Percentiles rank a stretch among this genome's conserved stretches.
Conservation (phyloP, 202 grass and related monocot genomes). For the Zoysia matrella region DNA sequence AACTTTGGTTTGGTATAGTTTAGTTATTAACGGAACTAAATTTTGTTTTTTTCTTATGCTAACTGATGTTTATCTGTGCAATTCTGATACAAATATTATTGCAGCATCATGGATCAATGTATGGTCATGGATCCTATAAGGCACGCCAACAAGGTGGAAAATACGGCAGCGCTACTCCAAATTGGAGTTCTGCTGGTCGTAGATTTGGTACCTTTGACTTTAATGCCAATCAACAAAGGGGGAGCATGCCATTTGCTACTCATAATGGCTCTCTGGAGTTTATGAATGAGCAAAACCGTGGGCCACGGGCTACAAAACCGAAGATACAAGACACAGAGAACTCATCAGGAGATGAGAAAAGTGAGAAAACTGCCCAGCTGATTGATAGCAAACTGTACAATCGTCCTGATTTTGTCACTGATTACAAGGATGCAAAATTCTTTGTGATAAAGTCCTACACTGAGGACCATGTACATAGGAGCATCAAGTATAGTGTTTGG, state of each 20-base stretch:
- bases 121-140: constrained; percentile 67
- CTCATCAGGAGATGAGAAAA: constrained; percentile 58
- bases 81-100: constrained; percentile 48
- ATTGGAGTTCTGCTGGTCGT: constrained; percentile 48
- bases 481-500: constrained; percentile 87
- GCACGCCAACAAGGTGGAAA: constrained; percentile 53
- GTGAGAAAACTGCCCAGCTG: constrained; percentile 24
- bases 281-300: constrained; percentile 74
- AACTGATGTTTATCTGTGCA: background rate
- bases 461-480: constrained; percentile 83
- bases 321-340: constrained; percentile 58
- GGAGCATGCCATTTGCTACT: constrained; percentile 51
- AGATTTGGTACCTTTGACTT: constrained; percentile 43
- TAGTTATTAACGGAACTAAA: constrained; percentile 17
- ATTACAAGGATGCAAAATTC: constrained; percentile 75
- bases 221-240: constrained; percentile 61
- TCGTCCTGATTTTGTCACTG: constrained; percentile 60
- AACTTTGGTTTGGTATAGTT: background rate
- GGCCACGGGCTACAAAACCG: constrained; percentile 62
- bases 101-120: constrained; percentile 66
- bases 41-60: constrained; percentile 29
- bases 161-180: constrained; percentile 53
- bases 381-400: constrained; percentile 62
- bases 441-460: constrained; percentile 85
- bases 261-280: constrained; percentile 67